Conservation (phyloP, 2,329 filamentous ascomycete species). For the Aspergillus uvarum region DNA sequence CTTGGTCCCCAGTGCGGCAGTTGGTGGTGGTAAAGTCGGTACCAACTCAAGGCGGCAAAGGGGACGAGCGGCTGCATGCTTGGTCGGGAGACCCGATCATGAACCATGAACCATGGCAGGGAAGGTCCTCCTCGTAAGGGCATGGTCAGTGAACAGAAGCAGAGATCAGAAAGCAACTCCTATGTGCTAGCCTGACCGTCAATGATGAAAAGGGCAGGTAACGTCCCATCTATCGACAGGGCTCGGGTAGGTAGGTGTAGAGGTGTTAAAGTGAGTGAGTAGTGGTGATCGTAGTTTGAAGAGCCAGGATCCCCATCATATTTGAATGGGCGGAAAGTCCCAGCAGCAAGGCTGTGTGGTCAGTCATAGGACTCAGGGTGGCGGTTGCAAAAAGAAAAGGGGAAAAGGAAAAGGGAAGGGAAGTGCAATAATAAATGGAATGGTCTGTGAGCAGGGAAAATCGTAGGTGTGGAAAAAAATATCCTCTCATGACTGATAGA, state of each 20-base stretch:
- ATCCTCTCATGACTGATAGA: slow-evolving; percentile 4
- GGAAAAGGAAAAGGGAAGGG: background rate
- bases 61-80: slow-evolving; percentile 3
- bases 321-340: background rate
- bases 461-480: background rate
- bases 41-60: slow-evolving; percentile 6
- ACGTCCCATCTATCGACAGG: background rate
- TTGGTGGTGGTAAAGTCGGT: slow-evolving; percentile 4
- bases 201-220: background rate
- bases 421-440: background rate
- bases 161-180: background rate
- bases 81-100: background rate
- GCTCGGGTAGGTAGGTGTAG: background rate
- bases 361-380: background rate
- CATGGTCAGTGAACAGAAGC: background rate
- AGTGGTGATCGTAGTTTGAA: background rate
- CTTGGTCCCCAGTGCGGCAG: too few species aligned
- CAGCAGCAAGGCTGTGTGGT: background rate
- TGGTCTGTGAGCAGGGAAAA: slow-evolving; percentile 5
- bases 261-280: background rate
- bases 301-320: background rate
- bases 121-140: background rate
- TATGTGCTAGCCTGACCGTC: background rate
- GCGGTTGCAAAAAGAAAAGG: slow-evolving; percentile 1
- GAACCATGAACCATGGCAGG: background rate